Percentiles rank a stretch among this genome's conserved stretches.
phyloP scores from a whole-genome alignment of 805 yeast genomes.

The Deakozyma indianensis region DNA sequence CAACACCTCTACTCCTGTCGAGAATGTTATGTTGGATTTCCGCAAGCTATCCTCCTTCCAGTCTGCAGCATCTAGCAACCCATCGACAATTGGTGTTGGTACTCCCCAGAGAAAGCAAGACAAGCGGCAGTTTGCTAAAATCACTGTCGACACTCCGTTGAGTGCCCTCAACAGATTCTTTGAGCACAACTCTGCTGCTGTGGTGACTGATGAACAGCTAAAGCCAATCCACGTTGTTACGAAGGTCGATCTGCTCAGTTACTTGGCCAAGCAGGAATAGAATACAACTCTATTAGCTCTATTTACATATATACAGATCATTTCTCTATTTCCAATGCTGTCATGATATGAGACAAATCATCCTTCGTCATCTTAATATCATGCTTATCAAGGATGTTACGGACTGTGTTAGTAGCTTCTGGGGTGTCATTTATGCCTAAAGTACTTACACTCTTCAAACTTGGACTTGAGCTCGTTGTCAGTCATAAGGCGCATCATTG shows the following conservation, averaged over 20 bases:
- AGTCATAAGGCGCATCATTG: constrained; percentile 15
- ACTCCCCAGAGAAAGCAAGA: constrained; percentile 32
- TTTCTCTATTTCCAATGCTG: constrained; percentile 6
- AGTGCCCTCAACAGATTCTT: constrained; percentile 61
- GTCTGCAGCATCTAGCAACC: constrained; percentile 40
- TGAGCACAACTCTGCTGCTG: constrained; percentile 73
- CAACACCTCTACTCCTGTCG: constrained; percentile 40
- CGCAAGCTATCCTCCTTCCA: constrained; percentile 44
- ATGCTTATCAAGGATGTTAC: constrained; percentile 8
- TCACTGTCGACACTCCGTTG: constrained; percentile 52
- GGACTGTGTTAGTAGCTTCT: not conserved
- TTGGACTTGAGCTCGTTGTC: constrained; percentile 15
- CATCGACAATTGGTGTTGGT: constrained; percentile 35
- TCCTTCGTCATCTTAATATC: constrained; percentile 10
- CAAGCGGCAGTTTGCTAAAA: constrained; percentile 51
- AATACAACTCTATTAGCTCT: constrained; percentile 6
- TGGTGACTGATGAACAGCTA: constrained; percentile 44
- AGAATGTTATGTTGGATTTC: constrained; percentile 56
- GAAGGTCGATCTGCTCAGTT: constrained; percentile 65
- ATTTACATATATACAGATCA: constrained; percentile 1
- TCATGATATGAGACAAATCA: constrained; percentile 9
- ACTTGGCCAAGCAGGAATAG: constrained; percentile 21
- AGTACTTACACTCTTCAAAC: constrained; percentile 11
- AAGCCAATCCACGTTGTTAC: constrained; percentile 77
- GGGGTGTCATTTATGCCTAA: not conserved